These are phyloP conservation scores for Apiospora koreana DNA, from an alignment of 2,329 filamentous ascomycete genomes.

Conservation along the genomic window DNA sequence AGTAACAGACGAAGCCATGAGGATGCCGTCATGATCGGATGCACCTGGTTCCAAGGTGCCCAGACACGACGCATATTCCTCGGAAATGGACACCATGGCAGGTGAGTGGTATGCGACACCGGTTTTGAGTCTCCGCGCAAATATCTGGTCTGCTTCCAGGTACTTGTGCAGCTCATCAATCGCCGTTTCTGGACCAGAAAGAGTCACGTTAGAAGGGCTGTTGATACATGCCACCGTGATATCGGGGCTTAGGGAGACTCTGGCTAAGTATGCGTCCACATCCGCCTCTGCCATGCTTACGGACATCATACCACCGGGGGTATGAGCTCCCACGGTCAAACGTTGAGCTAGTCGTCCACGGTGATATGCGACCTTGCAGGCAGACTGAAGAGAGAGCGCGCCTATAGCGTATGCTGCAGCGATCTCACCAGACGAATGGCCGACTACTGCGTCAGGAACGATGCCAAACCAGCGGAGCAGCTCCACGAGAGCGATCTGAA, in stretches of 20 bases:
- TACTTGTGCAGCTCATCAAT: slow-evolving; percentile 23
- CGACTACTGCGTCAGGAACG: slow-evolving; percentile 27
- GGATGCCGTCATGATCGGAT: slow-evolving; percentile 20
- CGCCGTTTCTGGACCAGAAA: slow-evolving; percentile 23
- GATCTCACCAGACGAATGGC: slow-evolving; percentile 27
- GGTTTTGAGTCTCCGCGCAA: slow-evolving; percentile 26
- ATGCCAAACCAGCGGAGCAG: slow-evolving; percentile 33
- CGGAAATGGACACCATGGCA: slow-evolving; percentile 25
- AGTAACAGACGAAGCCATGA: slow-evolving; percentile 23
- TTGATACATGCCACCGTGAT: slow-evolving; percentile 29
- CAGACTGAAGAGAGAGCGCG: slow-evolving; percentile 24
- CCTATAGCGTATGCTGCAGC: slow-evolving; percentile 28
- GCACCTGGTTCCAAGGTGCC: slow-evolving; percentile 17
- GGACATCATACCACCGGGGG: slow-evolving; percentile 51
- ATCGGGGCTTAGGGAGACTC: slow-evolving; percentile 23
- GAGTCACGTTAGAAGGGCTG: slow-evolving; percentile 23
- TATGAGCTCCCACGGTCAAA: slow-evolving; percentile 37
- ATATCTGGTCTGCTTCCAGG: slow-evolving; percentile 20
- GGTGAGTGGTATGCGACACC: slow-evolving; percentile 27
- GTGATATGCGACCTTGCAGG: slow-evolving; percentile 31
- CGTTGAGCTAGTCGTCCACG: slow-evolving; percentile 41
- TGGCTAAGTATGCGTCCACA: slow-evolving; percentile 32
- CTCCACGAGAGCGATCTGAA: slow-evolving; percentile 42
- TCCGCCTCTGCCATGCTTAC: slow-evolving; percentile 47
- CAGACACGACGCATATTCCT: slow-evolving; percentile 22